Conservation (phyloP, 208 protist genomes). For the Trypanosoma mega region DNA sequence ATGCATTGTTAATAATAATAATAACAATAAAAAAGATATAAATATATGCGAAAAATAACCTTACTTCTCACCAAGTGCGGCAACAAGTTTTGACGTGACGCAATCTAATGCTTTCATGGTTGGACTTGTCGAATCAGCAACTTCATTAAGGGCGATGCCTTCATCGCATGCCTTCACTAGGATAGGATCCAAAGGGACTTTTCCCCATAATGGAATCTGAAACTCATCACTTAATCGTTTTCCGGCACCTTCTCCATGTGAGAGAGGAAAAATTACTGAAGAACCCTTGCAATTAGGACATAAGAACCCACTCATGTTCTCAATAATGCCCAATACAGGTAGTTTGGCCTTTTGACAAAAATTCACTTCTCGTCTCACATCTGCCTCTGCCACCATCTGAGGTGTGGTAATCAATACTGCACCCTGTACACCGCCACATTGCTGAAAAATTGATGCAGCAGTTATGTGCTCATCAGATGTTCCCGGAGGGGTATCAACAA, state of each 20-base stretch:
- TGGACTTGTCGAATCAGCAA: slow-evolving; percentile 33
- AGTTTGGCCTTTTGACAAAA: slow-evolving; percentile 98
- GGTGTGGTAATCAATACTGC: slow-evolving; percentile 97
- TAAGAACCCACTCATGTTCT: slow-evolving; percentile 99
- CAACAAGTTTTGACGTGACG: slow-evolving; percentile 45
- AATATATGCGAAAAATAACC: background rate
- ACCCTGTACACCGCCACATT: slow-evolving; percentile 78
- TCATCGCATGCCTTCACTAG: slow-evolving; percentile 92
- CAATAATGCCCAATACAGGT: slow-evolving; percentile 97
- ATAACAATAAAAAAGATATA: background rate
- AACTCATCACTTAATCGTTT: slow-evolving; percentile 81
- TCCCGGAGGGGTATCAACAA: slow-evolving; percentile 99
- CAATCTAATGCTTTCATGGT: slow-evolving; percentile 48
- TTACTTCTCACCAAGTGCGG: slow-evolving; percentile 31
- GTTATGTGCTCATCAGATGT: slow-evolving; percentile 99
- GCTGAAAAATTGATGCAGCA: slow-evolving; percentile 90
- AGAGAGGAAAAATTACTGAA: slow-evolving; percentile 91
- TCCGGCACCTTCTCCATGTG: slow-evolving; percentile 56
- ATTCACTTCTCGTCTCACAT: slow-evolving; percentile 98
- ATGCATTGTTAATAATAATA: slow-evolving; percentile 1
- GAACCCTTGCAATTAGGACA: slow-evolving; percentile 93
- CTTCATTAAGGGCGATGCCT: slow-evolving; percentile 64
- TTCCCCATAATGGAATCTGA: slow-evolving; percentile 80
- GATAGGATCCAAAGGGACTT: slow-evolving; percentile 87
- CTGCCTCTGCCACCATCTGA: slow-evolving; percentile 97